Base-by-base conservation (phyloP, 306 rosid genomes). In the Quercus ilex region DNA sequence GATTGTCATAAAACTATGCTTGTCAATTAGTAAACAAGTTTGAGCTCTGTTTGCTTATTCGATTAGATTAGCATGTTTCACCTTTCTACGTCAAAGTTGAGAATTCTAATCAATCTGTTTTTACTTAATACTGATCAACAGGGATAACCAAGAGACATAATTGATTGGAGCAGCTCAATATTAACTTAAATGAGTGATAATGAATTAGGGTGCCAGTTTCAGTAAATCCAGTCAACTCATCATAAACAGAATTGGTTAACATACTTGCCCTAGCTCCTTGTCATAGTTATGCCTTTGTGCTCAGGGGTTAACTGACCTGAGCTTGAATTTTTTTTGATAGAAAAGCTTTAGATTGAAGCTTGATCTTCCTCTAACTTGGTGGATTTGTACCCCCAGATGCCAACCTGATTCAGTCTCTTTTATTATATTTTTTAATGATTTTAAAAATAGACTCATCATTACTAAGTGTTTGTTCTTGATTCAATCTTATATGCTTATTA, bases 401-500 rank as follows among this genome's bases (percentile, higher is more conserved):
- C 74, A 52, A 10, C 26, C 8, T n/a, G 15, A 52, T 52, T 18
- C 5, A 6, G 17, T 55, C 46, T 30, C 41, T 64, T 6, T 4
- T 59, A 20, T 59, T 59, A 59, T 30, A 23, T 30, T 64, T 30
- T 5, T 30, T 14, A 26, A 13, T 17, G 21, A 28, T 78, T 69
- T 19, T 17, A 43, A 6, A 55, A 55, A 26, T 3, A 4, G 21
- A 73, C 58, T 25, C 20, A 21, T 28, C 49, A 41, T 64, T 76
- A 15, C 52, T 63, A 49, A 11, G 2, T 30, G 19, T 49, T 41
- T 63, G 53, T 13, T 3, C 51, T 26, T 30, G 15, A 63, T 15
- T 26, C 49, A 52, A 23, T 55, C 58, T 78, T 78, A 25, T 78
- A 73, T 55, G 25, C 68, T 33, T 76, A 25, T 33, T 76, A 38